Percentiles rank a stretch among this genome's conserved stretches.
Evolutionary conservation across 805 yeast species (phyloP).

Genomic region (Candida loeiensis): DNA sequence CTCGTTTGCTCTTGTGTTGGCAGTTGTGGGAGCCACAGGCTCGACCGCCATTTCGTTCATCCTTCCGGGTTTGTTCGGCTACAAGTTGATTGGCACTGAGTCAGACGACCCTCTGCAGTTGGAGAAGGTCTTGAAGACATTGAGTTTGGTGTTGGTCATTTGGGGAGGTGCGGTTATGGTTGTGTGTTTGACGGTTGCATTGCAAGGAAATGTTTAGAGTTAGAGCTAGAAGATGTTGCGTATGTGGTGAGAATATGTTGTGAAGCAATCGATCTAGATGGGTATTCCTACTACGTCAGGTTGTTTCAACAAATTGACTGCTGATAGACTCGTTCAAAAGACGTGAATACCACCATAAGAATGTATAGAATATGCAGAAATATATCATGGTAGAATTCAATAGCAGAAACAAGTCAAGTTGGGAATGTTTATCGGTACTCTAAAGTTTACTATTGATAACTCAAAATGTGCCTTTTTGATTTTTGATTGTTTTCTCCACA

Average conservation of each 20-base stretch:
- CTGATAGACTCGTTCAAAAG: too few relatives aligned
- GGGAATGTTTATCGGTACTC: too few relatives aligned
- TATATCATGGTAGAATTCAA: too few relatives aligned
- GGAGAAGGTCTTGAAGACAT: constrained; percentile 36
- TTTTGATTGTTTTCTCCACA: background rate
- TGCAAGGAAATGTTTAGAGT: constrained; percentile 5
- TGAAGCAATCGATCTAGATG: too few relatives aligned
- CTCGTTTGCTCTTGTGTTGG: constrained; percentile 77
- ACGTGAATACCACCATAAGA: constrained; percentile 45
- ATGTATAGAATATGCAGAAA: constrained; percentile 31
- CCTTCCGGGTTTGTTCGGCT: constrained; percentile 85
- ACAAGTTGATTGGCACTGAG: constrained; percentile 59
- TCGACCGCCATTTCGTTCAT: constrained; percentile 89
- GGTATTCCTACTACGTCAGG: too few relatives aligned
- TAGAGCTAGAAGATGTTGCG: background rate
- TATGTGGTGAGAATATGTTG: too few relatives aligned
- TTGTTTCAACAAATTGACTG: too few relatives aligned
- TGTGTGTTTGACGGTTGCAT: constrained; percentile 46
- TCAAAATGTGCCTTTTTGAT: too few relatives aligned
- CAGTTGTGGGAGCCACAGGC: constrained; percentile 90
- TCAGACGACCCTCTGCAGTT: constrained; percentile 20
- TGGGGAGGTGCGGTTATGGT: constrained; percentile 76
- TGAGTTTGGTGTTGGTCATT: constrained; percentile 52
- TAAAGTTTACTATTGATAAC: too few relatives aligned
- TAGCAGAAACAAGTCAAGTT: too few relatives aligned